Conservation (phyloP, 495 filamentous ascomycete species). For the Pyronema domesticum region DNA sequence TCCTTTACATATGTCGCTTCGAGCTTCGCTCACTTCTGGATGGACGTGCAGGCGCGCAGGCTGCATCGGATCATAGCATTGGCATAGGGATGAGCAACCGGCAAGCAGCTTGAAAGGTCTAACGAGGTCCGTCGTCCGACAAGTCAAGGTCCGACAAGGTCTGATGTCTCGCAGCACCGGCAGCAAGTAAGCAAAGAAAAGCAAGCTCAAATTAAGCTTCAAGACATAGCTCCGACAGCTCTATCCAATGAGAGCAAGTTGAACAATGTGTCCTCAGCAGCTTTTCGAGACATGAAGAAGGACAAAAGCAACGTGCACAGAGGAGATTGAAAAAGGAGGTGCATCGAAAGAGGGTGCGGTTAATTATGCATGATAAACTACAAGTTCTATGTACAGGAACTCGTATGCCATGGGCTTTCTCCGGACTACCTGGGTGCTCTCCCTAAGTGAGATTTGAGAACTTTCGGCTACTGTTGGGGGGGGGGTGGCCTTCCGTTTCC, state of each 20-base stretch:
- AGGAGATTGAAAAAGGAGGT: neutral
- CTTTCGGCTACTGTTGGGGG: neutral
- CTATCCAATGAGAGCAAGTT: neutral
- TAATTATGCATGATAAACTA: neutral
- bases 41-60: neutral
- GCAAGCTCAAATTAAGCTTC: neutral
- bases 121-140: too few species aligned
- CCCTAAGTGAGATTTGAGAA: too few species aligned
- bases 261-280: neutral
- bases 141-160: too few species aligned
- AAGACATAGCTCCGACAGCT: neutral
- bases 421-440: too few species aligned
- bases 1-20: neutral
- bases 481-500: neutral
- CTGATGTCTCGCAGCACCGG: neutral
- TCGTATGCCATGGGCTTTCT: too few species aligned
- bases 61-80: neutral
- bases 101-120: too few species aligned
- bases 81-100: too few species aligned
- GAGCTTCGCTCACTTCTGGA: neutral
- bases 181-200: neutral
- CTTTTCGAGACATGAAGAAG: neutral
- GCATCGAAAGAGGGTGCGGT: neutral
- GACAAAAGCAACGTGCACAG: too few species aligned
- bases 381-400: too few species aligned